These are phyloP conservation scores for Atractiella rhizophila DNA, from an alignment of 768 basidiomycete genomes.

Conservation along the genomic window DNA sequence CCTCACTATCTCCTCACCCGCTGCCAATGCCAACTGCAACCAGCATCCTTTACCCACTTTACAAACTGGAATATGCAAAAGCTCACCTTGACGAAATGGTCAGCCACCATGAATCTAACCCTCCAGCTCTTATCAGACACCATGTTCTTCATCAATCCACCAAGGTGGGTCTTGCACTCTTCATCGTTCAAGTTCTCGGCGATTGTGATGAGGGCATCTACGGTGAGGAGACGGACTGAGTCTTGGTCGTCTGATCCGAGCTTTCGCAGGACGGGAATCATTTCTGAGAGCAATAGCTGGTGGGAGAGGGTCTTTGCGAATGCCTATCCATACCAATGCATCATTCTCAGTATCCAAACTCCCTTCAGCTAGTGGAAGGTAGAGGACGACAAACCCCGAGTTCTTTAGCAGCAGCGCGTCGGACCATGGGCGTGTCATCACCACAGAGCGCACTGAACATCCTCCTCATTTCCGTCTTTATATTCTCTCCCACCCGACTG, in stretches of 20 bases:
- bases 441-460: conserved; percentile 53
- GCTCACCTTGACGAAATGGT: conserved; percentile 75
- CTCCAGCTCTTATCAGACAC: conserved; percentile 94
- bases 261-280: conserved; percentile 72
- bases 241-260: conserved; percentile 93
- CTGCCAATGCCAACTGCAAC: conserved; percentile 57
- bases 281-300: conserved; percentile 56
- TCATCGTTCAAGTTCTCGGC: conserved; percentile 54
- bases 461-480: conserved; percentile 71
- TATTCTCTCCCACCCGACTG: conserved; percentile 29
- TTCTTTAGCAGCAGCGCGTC: conserved; percentile 84
- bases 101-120: conserved; percentile 94
- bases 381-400: no score
- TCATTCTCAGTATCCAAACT: not conserved
- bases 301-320: conserved; percentile 45
- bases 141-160: conserved; percentile 64
- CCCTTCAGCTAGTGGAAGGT: conserved; percentile 21
- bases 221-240: conserved; percentile 80
- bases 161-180: conserved; percentile 74
- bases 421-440: conserved; percentile 97
- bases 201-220: conserved; percentile 82
- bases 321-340: no score
- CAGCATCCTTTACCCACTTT: not conserved
- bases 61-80: not conserved
- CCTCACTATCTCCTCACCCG: conserved; percentile 66